A percentile compares a stretch with the other conserved stretches of the same genome.
These are phyloP conservation scores for Kluyveromyces nonfermentans DNA, from an alignment of 805 yeast species.

Conservation along the genomic window DNA sequence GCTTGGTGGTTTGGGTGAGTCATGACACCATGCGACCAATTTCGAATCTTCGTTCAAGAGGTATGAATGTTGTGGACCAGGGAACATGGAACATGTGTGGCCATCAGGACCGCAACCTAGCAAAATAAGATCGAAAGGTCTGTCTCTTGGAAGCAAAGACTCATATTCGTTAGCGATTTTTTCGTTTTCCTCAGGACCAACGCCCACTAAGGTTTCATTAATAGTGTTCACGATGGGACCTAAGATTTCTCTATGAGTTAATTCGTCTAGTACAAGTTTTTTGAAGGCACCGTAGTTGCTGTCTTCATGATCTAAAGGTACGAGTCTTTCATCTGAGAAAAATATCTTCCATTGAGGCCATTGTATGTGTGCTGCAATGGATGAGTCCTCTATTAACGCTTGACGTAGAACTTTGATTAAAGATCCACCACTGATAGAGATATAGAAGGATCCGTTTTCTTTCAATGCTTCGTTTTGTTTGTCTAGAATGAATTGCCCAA, in stretches of 20 bases:
- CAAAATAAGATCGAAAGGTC: constrained; percentile 50
- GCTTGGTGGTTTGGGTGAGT: constrained; percentile 92
- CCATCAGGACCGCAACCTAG: constrained; percentile 96
- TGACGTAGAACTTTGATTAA: constrained; percentile 57
- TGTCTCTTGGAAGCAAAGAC: constrained; percentile 38
- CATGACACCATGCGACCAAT: constrained; percentile 55
- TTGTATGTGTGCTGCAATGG: constrained; percentile 36
- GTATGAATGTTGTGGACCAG: constrained; percentile 52
- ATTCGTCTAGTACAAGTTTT: constrained; percentile 44
- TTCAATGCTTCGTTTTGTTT: constrained; percentile 53
- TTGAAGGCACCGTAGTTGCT: constrained; percentile 80
- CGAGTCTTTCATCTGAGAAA: constrained; percentile 87
- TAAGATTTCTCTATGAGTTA: constrained; percentile 31
- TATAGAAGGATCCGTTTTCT: constrained; percentile 40
- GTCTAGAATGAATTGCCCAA: constrained; percentile 53
- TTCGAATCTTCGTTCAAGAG: constrained; percentile 40
- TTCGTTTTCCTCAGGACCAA: constrained; percentile 41
- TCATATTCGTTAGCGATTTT: constrained; percentile 59
- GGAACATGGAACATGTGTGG: constrained; percentile 89
- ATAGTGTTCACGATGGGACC: constrained; percentile 60
- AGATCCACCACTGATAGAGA: constrained; percentile 90
- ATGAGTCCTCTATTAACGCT: constrained; percentile 54
- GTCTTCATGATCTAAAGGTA: constrained; percentile 71
- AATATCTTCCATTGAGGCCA: constrained; percentile 76
- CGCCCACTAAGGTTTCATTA: constrained; percentile 50